Evolutionary conservation across 805 yeast species (phyloP).

Genomic region (Ogataea saltuana): DNA sequence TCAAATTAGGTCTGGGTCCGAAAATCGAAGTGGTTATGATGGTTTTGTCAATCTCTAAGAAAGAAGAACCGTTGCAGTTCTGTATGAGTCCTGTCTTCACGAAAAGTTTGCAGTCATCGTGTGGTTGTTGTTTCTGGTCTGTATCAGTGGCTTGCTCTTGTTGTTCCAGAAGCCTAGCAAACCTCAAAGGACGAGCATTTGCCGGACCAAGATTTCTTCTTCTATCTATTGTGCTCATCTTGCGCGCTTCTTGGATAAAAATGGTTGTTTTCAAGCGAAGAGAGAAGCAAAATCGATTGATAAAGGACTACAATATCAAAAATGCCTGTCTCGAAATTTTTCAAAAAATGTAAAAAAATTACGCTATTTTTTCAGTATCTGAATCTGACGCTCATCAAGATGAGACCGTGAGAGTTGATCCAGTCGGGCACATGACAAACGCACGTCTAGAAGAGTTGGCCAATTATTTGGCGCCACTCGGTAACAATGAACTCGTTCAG

Average conservation of each 20-base stretch:
- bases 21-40: slow-evolving; percentile 70
- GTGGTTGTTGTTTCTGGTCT: slow-evolving; percentile 18
- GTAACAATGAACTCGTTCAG: slow-evolving; percentile 8
- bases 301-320: not conserved
- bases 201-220: slow-evolving; percentile 85
- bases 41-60: slow-evolving; percentile 64
- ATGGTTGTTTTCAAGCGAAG: not conserved
- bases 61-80: slow-evolving; percentile 82
- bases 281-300: no score
- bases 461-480: slow-evolving; percentile 1
- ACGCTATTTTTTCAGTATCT: no score
- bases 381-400: not conserved
- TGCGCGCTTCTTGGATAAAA: not conserved
- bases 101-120: slow-evolving; percentile 39
- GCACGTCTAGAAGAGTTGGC: not conserved
- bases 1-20: slow-evolving; percentile 79
- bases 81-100: slow-evolving; percentile 63
- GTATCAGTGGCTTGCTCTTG: slow-evolving; percentile 12
- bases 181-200: slow-evolving; percentile 55
- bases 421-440: no score
- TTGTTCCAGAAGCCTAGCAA: slow-evolving; percentile 30
- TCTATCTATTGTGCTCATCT: slow-evolving; percentile 59
- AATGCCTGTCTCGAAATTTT: no score
- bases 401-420: no score
- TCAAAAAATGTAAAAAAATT: slow-evolving; percentile 1